A percentile compares a stretch with the other conserved stretches of the same genome.
Conservation (phyloP, 2,329 filamentous ascomycete species). For the Monilinia aucupariae region DNA sequence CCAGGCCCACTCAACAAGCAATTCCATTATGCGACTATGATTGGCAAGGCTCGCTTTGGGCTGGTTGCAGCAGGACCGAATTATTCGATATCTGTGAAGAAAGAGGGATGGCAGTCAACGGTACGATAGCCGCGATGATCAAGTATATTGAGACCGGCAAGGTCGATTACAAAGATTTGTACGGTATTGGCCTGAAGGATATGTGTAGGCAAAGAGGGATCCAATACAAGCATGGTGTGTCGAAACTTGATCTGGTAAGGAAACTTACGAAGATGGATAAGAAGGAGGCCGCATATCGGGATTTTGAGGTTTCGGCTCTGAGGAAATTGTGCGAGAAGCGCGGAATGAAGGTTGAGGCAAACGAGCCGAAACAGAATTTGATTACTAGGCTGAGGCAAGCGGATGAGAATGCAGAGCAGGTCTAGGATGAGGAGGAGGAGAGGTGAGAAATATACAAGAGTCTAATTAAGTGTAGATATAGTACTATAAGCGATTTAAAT, state of each 20-base stretch:
- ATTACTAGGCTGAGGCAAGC: neutral
- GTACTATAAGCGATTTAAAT: too few species aligned
- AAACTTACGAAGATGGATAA: neutral
- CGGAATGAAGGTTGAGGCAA: neutral
- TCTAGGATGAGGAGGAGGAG: neutral
- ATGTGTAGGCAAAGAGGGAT: neutral
- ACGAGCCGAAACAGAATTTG: neutral
- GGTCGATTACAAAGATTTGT: neutral
- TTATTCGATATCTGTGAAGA: conserved; percentile 18
- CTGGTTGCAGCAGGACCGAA: conserved; percentile 18
- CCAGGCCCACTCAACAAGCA: neutral
- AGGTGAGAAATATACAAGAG: too few species aligned
- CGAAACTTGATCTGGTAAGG: neutral
- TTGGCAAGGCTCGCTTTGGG: conserved; percentile 26
- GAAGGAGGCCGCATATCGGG: neutral
- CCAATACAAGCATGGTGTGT: neutral
- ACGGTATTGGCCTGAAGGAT: neutral
- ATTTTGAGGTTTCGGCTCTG: neutral
- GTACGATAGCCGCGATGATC: neutral
- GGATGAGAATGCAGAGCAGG: neutral
- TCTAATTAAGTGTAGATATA: too few species aligned
- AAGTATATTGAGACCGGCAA: conserved; percentile 6
- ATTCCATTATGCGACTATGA: conserved; percentile 26
- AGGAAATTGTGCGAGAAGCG: neutral
- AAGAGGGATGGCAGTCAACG: conserved; percentile 13